Evolutionary conservation across 257 asterid genomes (phyloP), one percentile per base, ranked within the genome.

Genomic region (Hygrophila difformis): DNA sequence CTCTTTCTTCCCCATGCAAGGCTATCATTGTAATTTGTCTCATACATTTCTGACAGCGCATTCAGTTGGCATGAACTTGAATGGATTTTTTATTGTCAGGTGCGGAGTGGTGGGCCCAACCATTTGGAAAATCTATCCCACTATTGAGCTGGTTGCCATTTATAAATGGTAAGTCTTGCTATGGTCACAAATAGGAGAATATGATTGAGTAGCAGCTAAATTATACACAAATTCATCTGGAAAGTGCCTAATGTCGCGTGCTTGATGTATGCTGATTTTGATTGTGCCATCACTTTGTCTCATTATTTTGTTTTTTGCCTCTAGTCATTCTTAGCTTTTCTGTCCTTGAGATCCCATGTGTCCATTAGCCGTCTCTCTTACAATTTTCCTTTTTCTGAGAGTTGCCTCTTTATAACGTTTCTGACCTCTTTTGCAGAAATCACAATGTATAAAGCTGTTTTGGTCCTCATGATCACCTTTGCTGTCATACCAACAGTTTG

Each of bases 21-120:
- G 49, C 39, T n/a, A 37, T 26, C 14, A 60, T 36, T 10, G 21
- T 43, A 1, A 37, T 40, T 35, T 46, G 8, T 33, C 10, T 33
- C 37, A 4, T 33, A 2, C 12, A 3, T 33, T 10, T 5, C 10
- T 33, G 3, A 33, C n/a, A n/a, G n/a, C 49, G 39, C 57, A 57
- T 8, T 34, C 15, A 49, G 43, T 41, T 24, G 33, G 22, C 16
- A 16, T 21, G 34, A 53, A 18, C 47, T 38, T 58, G 11, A 33
- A 26, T 59, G 47, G 21, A 51, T 46, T 36, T n/a, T n/a, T n/a
- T 53, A 18, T 50, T 71, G 65, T 66, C 69, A 86, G 96, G 94
- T 47, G 75, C 93, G 39, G 87, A 79, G 52, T 86, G 96, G 96
- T 86, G 96, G 96, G 88, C 65, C 39, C 94, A 75, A 55, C 66